Base-by-base conservation (phyloP, 495 filamentous ascomycete species). In the Lasiosphaeris hirsuta region DNA sequence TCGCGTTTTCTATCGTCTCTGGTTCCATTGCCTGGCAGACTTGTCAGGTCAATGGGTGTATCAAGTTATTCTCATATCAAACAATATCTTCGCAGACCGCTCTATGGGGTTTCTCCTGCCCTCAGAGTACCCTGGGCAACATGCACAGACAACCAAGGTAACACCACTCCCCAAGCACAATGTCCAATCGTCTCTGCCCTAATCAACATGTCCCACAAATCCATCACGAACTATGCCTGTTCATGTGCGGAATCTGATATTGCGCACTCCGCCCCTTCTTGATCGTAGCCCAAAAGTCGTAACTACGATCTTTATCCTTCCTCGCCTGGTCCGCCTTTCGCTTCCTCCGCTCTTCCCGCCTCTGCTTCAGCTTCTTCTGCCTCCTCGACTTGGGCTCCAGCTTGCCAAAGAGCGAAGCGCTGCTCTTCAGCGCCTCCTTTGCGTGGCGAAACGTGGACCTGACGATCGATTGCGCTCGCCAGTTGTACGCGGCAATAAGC, bases 201-300 rank as follows among this genome's bases (percentile, higher is more conserved):
- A n/a, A n/a, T n/a, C n/a, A n/a, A n/a, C n/a, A n/a, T n/a, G n/a
- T n/a, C 33, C 18, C 36, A n/a, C 19, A 41, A 42, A 35, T 15
- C 33, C 35, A 15, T 43, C 23, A 40, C 14, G 7, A 38, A 11
- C 49, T 42, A 41, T 66, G 70, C 17, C 69, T 58, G 46, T 78
- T 78, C 46, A 71, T 55, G 30, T 71, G 70, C n/a, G 76, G 75
- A 50, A 78, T 77, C 56, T 70, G 64, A 54, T 76, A 74, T 47
- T 59, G 61, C 51, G 44, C 56, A 10, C 41, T 58, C 7, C 65
- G 61, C 51, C 75, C 67, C 36, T 62, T 57, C 54, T 69, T 69
- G 46, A 77, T 60, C 51, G 62, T 67, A 23, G 66, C 75, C 76
- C 76, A 79, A 39, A 77, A 77, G 45, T 79, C 76, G 50, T 70